phyloP scores from a whole-genome alignment of 2,329 filamentous ascomycete species.

The Colletotrichum filicis region DNA sequence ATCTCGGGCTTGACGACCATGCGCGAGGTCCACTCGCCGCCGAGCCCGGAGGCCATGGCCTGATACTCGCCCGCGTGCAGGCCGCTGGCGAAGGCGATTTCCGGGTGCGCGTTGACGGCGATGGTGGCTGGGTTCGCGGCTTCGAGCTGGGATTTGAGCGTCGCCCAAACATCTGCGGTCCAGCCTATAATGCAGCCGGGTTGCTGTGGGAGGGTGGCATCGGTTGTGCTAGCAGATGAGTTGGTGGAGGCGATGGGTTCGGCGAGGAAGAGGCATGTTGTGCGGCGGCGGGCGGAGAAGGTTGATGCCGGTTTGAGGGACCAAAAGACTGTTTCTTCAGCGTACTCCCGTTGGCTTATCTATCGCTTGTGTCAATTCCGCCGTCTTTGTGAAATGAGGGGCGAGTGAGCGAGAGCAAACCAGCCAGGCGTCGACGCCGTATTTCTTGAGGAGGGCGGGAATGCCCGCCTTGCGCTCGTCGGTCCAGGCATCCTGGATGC shows the following conservation, averaged over 20 bases:
- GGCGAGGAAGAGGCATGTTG: slow-evolving; percentile 60
- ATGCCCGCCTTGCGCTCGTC: slow-evolving; percentile 53
- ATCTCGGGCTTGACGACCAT: slow-evolving; percentile 58
- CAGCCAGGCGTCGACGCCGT: slow-evolving; percentile 60
- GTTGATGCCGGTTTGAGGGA: slow-evolving; percentile 56
- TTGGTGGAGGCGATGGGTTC: slow-evolving; percentile 38
- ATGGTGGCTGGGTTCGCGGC: slow-evolving; percentile 49
- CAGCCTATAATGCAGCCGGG: slow-evolving; percentile 36
- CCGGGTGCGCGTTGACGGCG: slow-evolving; percentile 55
- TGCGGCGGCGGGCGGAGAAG: slow-evolving; percentile 61
- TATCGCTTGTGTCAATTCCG: slow-evolving; percentile 35
- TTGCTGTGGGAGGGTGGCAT: slow-evolving; percentile 49
- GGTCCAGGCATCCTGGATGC: slow-evolving; percentile 56
- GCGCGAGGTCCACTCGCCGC: slow-evolving; percentile 48
- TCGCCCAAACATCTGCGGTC: slow-evolving; percentile 49
- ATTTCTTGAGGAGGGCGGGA: slow-evolving; percentile 54
- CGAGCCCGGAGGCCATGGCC: slow-evolving; percentile 47
- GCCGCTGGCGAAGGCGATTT: slow-evolving; percentile 58
- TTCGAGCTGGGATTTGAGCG: slow-evolving; percentile 50
- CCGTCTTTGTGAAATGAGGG: not conserved
- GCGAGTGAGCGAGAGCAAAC: slow-evolving; percentile 39
- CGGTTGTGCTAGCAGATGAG: slow-evolving; percentile 49
- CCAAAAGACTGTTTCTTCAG: slow-evolving; percentile 63
- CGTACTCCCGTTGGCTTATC: slow-evolving; percentile 63
- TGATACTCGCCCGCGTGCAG: slow-evolving; percentile 59